Base-by-base conservation (phyloP, 2,329 filamentous ascomycete genomes). In the Microsporum canis region DNA sequence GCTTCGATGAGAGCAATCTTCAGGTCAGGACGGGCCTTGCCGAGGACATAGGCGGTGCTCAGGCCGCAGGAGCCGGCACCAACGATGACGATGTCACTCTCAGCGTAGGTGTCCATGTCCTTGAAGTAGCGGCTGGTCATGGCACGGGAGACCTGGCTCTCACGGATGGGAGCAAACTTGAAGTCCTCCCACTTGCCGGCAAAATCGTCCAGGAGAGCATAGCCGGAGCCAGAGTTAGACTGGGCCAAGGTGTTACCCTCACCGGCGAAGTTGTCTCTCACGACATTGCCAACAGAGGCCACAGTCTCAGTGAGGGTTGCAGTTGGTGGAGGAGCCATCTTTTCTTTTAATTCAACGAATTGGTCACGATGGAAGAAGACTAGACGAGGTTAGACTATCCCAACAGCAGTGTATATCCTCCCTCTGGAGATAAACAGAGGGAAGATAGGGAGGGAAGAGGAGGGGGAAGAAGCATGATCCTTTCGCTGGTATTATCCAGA, bases 401-500 rank as follows among this genome's bases (percentile, higher is more conserved):
- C 55, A 38, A 38, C 38, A 66, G 68, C 63, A 59, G 39, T 43
- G n/a, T 60, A 59, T 23, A 65, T 17, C 68, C 69, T 41, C 38
- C 55, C 38, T 39, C 65, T 66, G 64, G 39, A 43, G 39, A 43
- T 70, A 71, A 73, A 65, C 68, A 63, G 65, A 68, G 70, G 69
- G 67, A 66, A 71, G 73, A 65, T 68, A 63, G 65, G 68, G 70
- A 69, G 67, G 66, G 39, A 43, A 4, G 39, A 43, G 70, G 68
- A 72, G 72, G 69, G 73, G 77, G 76, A 78, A 79, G 82, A 83
- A 83, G 89, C 89, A 95, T 95, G 90, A 94, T 95, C 88, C 91
- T 95, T 94, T 91, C 91, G 91, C 91, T 91, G 88, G 89, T 89
- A 94, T 94, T 92, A 92, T 91, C 89, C 88, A 89, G 88, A 91